Conservation (phyloP, 2,329 filamentous ascomycete genomes). For the Chaetomium strumarium region DNA sequence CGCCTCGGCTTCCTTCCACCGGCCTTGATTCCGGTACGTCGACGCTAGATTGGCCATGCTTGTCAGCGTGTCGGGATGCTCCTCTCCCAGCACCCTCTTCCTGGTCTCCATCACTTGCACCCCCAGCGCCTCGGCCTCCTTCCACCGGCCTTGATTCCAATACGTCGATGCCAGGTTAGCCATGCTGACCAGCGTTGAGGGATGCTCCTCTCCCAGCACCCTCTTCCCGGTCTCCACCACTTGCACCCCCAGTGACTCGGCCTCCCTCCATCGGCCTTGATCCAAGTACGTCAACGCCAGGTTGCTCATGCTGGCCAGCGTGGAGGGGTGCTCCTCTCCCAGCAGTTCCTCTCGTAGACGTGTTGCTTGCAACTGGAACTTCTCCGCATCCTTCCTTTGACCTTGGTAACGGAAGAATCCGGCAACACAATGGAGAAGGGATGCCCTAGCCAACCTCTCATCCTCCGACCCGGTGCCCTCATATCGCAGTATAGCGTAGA, state of each 20-base stretch:
- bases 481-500: conserved; percentile 17
- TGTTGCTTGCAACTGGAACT: background rate
- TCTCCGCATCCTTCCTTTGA: conserved; percentile 12
- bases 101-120: no score
- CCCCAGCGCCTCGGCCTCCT: background rate
- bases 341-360: background rate
- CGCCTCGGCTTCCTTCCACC: conserved; percentile 30
- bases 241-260: conserved; percentile 29
- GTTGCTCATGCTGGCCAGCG: background rate
- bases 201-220: no score
- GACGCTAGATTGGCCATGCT: conserved; percentile 10
- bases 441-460: conserved; percentile 8
- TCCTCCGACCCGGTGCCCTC: conserved; percentile 12
- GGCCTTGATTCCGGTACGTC: background rate
- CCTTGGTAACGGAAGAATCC: conserved; percentile 1
- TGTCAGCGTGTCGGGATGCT: background rate
- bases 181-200: no score
- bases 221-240: background rate
- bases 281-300: background rate
- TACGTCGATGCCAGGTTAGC: conserved; percentile 14
- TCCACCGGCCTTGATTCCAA: conserved; percentile 8
- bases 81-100: no score
- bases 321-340: background rate
- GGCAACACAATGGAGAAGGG: background rate
- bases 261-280: conserved; percentile 10